Evolutionary conservation across 2,329 filamentous ascomycete species (phyloP), one percentile per base, ranked within the genome.

Genomic region (Thielaviopsis euricoi): DNA sequence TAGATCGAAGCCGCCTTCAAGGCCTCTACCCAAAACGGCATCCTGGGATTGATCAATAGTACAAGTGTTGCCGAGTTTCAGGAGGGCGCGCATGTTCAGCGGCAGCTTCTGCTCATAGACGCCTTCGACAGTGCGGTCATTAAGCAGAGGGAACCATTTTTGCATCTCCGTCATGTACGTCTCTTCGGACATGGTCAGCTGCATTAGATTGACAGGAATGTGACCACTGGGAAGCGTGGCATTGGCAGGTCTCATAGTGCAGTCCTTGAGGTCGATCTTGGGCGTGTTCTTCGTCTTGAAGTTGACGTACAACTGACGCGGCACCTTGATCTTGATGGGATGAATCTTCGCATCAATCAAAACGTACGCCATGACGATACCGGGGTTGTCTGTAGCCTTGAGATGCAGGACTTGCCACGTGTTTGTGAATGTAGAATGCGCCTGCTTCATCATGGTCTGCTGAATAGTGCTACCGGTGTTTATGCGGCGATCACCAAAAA

Each of bases 331-430:
- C 67, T 89, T 96, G 61, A 98, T 73, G 3, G 81, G 76, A 69
- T 98, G 90, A 12, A 98, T 81, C 72, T 94, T 96, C 64, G 85
- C 83, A 66, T 96, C 93, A 62, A 98, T 97, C 60, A 98, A 75
- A 6, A 97, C 88, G 66, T 90, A 91, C 0, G 90, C 91, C 56
- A 79, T 81, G 26, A 98, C 88, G 64, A 95, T 81, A 10, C 94
- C 93, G 2, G 90, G 89, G 21, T 78, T 86, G 53, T 93, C 87
- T 0, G 89, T 91, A 22, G 86, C 79, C 64, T 85, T 82, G 19
- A 98, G 78, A 66, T 98, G 90, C 40, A 98, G 74, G 21, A 99
- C 77, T 69, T 98, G 91, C 93, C 93, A 99, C 4, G 88, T 95
- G 65, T 85, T 90, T 67, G 87, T 88, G 71, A 91, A 98, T 0